Base-by-base conservation (phyloP, 345 rosid genomes). In the Corchorus capsularis region DNA sequence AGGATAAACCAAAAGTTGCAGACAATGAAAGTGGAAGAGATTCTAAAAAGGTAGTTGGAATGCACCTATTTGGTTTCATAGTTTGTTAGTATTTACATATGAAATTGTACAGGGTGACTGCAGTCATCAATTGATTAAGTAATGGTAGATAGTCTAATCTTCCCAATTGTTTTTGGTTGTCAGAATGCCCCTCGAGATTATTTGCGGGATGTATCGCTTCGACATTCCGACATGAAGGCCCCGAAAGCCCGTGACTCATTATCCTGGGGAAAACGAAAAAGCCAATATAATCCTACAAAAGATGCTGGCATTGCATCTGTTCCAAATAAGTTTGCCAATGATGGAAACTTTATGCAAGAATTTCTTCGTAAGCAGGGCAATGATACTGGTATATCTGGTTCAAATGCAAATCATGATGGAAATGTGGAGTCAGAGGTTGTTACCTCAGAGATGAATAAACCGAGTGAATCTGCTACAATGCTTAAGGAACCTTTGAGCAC, bases 341-440 rank as follows among this genome's bases (percentile, higher is more conserved):
- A 95, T 84, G 99, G 99, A 63, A 93, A 81, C 80, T 93, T 90
- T 78, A 83, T 93, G 92, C 84, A 80, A 62, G 83, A 87, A 79
- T 73, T 86, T 80, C 82, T 83, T 72, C 72, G 41, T 57, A 87
- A 80, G 63, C 84, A 79, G 72, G 79, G 80, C 72, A 78, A 74
- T 61, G 84, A 81, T 67, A 53, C 80, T 68, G 78, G 64, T 20
- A 70, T 64, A 35, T 72, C 87, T 73, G 79, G 74, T 81, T 67
- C 85, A 52, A 46, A 32, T 75, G 16, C 74, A 59, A 79, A 83
- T 55, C 75, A 45, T 52, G 85, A 65, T 71, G 81, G 60, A 27
- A 81, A 79, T 70, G 32, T 53, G 47, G 83, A 75, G 67, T 73
- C 61, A 17, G 73, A 76, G 49, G 68, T 62, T 60, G 75, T 70